Conservation (phyloP, 306 rosid genomes). For the Dalbergia cochinchinensis region DNA sequence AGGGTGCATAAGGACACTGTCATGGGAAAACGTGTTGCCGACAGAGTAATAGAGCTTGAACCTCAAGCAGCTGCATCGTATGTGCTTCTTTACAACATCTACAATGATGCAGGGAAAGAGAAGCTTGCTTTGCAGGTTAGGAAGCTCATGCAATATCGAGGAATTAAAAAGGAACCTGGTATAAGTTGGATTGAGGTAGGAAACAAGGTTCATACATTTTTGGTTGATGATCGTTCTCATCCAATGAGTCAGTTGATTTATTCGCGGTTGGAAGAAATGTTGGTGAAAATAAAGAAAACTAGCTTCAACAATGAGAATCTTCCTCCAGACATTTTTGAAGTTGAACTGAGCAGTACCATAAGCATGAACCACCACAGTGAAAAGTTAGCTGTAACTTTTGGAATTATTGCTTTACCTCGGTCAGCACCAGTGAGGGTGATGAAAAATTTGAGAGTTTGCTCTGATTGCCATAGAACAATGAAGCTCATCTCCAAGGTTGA, state of each 20-base stretch:
- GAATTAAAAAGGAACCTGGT: conserved; percentile 77
- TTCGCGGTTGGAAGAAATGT: conserved; percentile 52
- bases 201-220: conserved; percentile 59
- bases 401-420: conserved; percentile 56
- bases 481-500: conserved; percentile 62
- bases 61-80: conserved; percentile 65
- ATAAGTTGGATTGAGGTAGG: conserved; percentile 73
- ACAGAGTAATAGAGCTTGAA: conserved; percentile 65
- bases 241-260: conserved; percentile 53
- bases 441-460: conserved; percentile 73
- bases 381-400: conserved; percentile 71
- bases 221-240: conserved; percentile 62
- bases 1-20: conserved; percentile 57
- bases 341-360: not conserved
- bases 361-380: conserved; percentile 62
- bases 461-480: conserved; percentile 66
- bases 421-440: conserved; percentile 72
- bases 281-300: conserved; percentile 49
- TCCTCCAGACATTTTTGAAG: conserved; percentile 36
- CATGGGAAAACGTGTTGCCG: conserved; percentile 57
- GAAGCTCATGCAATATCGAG: conserved; percentile 56
- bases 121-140: conserved; percentile 55
- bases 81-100: conserved; percentile 68
- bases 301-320: conserved; percentile 13
- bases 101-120: conserved; percentile 58